A percentile compares a stretch with the other conserved stretches of the same genome.
These are phyloP conservation scores for Acarospora socialis DNA, from an alignment of 2,329 filamentous ascomycete species.

Conservation along the genomic window DNA sequence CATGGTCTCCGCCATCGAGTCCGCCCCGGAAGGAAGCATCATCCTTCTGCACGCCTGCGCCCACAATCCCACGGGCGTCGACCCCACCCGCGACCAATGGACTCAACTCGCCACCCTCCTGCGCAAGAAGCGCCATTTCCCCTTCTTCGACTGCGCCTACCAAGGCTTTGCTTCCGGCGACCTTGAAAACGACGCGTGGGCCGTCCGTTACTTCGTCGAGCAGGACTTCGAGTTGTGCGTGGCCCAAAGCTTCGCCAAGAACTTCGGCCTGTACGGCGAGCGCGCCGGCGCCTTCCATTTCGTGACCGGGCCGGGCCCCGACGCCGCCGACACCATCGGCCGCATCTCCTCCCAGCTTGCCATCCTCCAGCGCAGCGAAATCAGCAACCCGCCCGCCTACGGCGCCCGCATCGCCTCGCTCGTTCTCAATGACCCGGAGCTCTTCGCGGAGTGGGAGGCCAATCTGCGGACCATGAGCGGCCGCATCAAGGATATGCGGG, in stretches of 20 bases:
- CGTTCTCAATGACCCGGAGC: conserved; percentile 39
- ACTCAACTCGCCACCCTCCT: conserved; percentile 71
- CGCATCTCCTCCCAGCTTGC: conserved; percentile 77
- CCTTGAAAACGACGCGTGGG: conserved; percentile 69
- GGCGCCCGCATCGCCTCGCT: conserved; percentile 13
- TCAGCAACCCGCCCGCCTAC: conserved; percentile 50
- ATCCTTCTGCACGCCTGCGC: conserved; percentile 90
- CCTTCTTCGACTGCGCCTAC: conserved; percentile 97
- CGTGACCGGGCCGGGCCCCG: conserved; percentile 57
- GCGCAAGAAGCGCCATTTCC: conserved; percentile 69
- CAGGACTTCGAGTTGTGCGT: conserved; percentile 64
- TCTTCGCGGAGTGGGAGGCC: conserved; percentile 86
- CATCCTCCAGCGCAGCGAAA: conserved; percentile 91
- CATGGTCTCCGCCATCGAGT: conserved; percentile 58
- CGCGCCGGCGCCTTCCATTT: conserved; percentile 94
- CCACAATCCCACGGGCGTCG: conserved; percentile 95
- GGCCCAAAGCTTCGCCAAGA: conserved; percentile 49
- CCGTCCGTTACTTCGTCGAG: conserved; percentile 87
- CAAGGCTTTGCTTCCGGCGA: conserved; percentile 94
- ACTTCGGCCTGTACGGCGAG: conserved; percentile 81
- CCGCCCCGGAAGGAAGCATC: conserved; percentile 65
- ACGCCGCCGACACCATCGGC: conserved; percentile 44
- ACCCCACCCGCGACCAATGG: conserved; percentile 90
- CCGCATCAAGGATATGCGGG: conserved; percentile 85
- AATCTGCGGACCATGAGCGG: conserved; percentile 90